phyloP scores from a whole-genome alignment of 352 stramenopile genomes.

The Globisporangium takayamanum region DNA sequence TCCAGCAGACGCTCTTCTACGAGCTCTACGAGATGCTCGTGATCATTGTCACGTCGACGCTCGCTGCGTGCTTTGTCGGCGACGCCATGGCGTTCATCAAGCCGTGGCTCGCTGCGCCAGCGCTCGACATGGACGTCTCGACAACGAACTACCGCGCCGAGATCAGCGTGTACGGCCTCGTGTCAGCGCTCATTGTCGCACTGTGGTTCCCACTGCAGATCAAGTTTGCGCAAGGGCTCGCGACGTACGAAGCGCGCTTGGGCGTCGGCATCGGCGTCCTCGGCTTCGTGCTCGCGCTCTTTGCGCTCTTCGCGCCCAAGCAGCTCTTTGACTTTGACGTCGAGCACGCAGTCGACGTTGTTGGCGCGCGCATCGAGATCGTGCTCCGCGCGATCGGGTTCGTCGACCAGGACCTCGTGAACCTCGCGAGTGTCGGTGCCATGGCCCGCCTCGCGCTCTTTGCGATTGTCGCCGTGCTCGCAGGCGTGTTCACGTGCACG shows the following conservation, averaged over 20 bases:
- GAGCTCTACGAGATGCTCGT: conserved; percentile 83
- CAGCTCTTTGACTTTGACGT: conserved; percentile 63
- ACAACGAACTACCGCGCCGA: conserved; percentile 21
- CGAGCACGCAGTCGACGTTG: conserved; percentile 31
- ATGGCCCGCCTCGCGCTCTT: conserved; percentile 27
- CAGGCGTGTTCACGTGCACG: conserved; percentile 52
- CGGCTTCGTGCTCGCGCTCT: conserved; percentile 50
- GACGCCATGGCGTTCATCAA: conserved; percentile 33
- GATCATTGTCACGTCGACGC: conserved; percentile 50
- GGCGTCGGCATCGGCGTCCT: conserved; percentile 46
- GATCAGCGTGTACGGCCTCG: conserved; percentile 56
- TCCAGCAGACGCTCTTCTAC: conserved; percentile 73
- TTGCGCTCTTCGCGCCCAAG: conserved; percentile 55
- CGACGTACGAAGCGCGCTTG: conserved; percentile 54
- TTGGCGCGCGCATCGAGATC: conserved; percentile 36
- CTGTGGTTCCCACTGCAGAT: conserved; percentile 75
- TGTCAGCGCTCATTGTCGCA: conserved; percentile 54
- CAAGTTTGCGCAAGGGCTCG: conserved; percentile 54
- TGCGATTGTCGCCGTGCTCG: conserved; percentile 27
- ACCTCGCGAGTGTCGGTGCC: conserved; percentile 27
- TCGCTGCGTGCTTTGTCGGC: conserved; percentile 36
- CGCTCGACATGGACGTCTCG: background rate
- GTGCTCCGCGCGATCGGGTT: conserved; percentile 53
- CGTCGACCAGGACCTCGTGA: conserved; percentile 47
- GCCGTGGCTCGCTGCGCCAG: conserved; percentile 15